Evolutionary conservation across 495 filamentous ascomycete species (phyloP).

Genomic region (Rostrohypoxylon terebratum): DNA sequence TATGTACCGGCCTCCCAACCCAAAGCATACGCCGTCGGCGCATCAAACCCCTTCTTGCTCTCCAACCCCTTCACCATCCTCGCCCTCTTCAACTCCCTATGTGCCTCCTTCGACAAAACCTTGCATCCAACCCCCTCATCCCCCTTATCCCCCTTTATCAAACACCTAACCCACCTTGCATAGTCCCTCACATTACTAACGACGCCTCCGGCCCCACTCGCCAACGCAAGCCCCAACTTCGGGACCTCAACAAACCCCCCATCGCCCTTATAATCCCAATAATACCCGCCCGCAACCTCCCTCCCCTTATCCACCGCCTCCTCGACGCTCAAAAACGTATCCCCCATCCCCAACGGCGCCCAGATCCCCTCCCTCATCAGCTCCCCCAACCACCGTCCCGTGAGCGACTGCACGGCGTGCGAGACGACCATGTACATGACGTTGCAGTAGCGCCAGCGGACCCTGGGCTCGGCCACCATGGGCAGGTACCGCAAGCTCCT

Average conservation of each 20-base stretch:
- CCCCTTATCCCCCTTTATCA: slow-evolving; percentile 34
- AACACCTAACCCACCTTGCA: slow-evolving; percentile 58
- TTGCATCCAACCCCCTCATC: slow-evolving; percentile 24
- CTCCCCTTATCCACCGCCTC: slow-evolving; percentile 44
- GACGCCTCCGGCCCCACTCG: slow-evolving; percentile 63
- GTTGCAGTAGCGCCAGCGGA: slow-evolving; percentile 64
- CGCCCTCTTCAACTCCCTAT: slow-evolving; percentile 54
- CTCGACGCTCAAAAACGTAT: slow-evolving; percentile 61
- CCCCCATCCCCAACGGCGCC: slow-evolving; percentile 61
- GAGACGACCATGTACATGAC: slow-evolving; percentile 62
- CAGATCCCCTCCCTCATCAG: slow-evolving; percentile 59
- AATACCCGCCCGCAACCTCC: slow-evolving; percentile 45
- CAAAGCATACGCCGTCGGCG: slow-evolving; percentile 54
- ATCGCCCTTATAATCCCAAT: slow-evolving; percentile 42
- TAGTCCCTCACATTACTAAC: slow-evolving; percentile 67
- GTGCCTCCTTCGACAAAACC: slow-evolving; percentile 52
- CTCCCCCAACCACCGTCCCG: slow-evolving; percentile 57
- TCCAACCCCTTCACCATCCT: slow-evolving; percentile 47
- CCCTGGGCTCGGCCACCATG: slow-evolving; percentile 51
- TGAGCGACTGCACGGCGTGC: slow-evolving; percentile 58
- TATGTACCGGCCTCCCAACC: slow-evolving; percentile 61
- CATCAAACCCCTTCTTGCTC: slow-evolving; percentile 35
- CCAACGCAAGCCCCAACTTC: slow-evolving; percentile 36
- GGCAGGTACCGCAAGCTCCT: slow-evolving; percentile 60
- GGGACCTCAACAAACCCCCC: slow-evolving; percentile 38